A percentile compares a stretch with the other conserved stretches of the same genome.
phyloP scores from a whole-genome alignment of 345 rosid genomes.

The Noccaea bulbosa region DNA sequence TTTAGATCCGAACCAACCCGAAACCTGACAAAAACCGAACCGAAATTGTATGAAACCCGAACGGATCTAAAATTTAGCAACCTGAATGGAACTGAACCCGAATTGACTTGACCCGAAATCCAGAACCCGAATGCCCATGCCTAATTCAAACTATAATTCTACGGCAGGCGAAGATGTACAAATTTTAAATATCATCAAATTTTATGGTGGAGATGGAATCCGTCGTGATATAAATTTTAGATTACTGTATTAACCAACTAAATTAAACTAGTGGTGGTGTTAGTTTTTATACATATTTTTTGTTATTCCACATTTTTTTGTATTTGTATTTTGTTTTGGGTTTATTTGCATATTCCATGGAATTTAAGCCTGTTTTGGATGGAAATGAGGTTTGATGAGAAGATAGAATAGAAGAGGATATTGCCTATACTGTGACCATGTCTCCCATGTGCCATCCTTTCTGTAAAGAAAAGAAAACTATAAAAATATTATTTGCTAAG shows the following conservation, averaged over 20 bases:
- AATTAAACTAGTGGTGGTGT: not conserved
- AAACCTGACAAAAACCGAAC: no score
- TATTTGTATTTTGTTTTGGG: not conserved
- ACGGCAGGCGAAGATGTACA: not conserved
- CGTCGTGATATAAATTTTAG: not conserved
- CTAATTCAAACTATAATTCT: not conserved
- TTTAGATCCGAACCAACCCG: no score
- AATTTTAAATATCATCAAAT: not conserved
- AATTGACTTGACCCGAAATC: no score
- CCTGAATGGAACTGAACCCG: no score
- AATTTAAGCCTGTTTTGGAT: slow-evolving; percentile 36
- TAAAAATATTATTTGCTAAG: slow-evolving; percentile 53
- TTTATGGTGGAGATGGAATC: not conserved
- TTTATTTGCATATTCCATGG: slow-evolving; percentile 29
- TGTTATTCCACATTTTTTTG: not conserved
- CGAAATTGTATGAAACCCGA: no score
- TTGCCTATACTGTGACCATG: slow-evolving; percentile 64
- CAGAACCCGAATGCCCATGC: no score
- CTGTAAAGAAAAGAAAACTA: slow-evolving; percentile 67
- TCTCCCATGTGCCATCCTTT: slow-evolving; percentile 86
- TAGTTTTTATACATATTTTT: not conserved
- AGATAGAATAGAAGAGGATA: slow-evolving; percentile 67
- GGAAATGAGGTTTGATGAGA: slow-evolving; percentile 42
- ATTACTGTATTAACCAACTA: not conserved
- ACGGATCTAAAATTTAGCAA: no score